Conservation (phyloP, 1,139 yeast species). For the Candida tunisiensis region DNA sequence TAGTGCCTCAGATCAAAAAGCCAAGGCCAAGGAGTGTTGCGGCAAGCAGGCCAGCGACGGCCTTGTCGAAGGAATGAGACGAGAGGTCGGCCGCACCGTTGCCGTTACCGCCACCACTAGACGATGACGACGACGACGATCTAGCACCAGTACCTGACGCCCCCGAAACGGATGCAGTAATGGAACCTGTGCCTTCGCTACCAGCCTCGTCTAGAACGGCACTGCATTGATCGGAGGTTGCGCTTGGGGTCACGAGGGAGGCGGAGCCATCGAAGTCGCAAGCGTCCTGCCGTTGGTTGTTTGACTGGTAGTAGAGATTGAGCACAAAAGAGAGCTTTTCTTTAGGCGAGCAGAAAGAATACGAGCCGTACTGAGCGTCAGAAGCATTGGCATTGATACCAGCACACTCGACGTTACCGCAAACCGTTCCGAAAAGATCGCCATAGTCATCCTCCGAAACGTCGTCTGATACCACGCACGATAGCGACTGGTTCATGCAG, state of each 20-base stretch:
- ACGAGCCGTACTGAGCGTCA: conserved; percentile 37
- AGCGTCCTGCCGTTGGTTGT: conserved; percentile 25
- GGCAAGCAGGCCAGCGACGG: conserved; percentile 7
- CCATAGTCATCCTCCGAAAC: conserved; percentile 34
- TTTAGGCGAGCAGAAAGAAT: conserved; percentile 39
- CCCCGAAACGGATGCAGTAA: conserved; percentile 8
- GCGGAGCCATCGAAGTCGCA: conserved; percentile 48
- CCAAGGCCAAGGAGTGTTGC: conserved; percentile 7
- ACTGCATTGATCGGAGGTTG: conserved; percentile 38
- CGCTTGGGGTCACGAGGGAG: conserved; percentile 25
- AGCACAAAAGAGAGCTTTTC: conserved; percentile 47
- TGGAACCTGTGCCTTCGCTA: conserved; percentile 9
- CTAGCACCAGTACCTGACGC: conserved; percentile 7
- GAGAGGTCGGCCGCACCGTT: conserved; percentile 3
- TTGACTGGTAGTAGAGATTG: conserved; percentile 36
- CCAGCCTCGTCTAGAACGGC: conserved; percentile 17
- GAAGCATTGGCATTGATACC: conserved; percentile 38
- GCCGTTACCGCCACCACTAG: conserved; percentile 4
- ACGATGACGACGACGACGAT: conserved; percentile 3
- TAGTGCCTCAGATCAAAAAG: neutral
- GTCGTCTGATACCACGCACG: conserved; percentile 31
- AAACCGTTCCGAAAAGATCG: conserved; percentile 35
- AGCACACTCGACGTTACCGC: conserved; percentile 22
- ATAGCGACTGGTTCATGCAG: conserved; percentile 32
- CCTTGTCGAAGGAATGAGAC: conserved; percentile 6